Percentiles rank a stretch among this genome's conserved stretches.
Evolutionary conservation across 139 green algal species (phyloP).

Genomic region (Eudorina sp.): DNA sequence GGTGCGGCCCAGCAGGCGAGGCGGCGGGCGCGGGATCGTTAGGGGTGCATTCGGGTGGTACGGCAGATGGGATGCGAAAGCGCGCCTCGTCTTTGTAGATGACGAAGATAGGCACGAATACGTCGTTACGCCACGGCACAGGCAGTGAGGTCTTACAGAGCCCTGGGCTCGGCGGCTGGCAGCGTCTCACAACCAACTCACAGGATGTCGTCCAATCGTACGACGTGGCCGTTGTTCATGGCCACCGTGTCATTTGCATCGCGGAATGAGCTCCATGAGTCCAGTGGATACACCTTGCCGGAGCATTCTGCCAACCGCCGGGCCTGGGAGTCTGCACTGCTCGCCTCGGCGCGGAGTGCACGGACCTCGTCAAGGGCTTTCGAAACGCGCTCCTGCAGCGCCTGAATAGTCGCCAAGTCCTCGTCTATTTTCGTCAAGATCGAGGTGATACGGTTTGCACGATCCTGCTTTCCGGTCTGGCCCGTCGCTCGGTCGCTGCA

Average conservation of each 20-base stretch:
- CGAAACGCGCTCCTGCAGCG: background rate
- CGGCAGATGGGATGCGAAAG: too few species aligned
- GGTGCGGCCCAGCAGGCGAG: too few species aligned
- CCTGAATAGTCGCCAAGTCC: background rate
- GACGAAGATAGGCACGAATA: too few species aligned
- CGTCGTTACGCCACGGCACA: too few species aligned
- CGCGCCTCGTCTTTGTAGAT: too few species aligned
- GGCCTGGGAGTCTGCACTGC: too few species aligned
- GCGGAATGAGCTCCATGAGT: background rate
- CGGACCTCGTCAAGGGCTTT: background rate
- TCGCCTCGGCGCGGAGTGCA: background rate
- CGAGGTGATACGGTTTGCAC: background rate
- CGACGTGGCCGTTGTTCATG: slow-evolving; percentile 16
- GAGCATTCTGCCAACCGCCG: background rate
- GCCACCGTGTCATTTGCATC: background rate
- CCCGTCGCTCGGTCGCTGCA: too few species aligned
- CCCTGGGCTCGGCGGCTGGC: too few species aligned
- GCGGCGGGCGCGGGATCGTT: too few species aligned
- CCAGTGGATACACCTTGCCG: background rate
- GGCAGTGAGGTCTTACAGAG: too few species aligned
- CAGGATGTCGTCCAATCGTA: slow-evolving; percentile 9
- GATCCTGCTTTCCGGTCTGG: background rate
- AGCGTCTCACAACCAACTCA: too few species aligned
- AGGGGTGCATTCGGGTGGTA: too few species aligned
- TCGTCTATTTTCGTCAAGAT: background rate